Conservation (phyloP, 768 basidiomycete genomes). For the Vararia minispora region DNA sequence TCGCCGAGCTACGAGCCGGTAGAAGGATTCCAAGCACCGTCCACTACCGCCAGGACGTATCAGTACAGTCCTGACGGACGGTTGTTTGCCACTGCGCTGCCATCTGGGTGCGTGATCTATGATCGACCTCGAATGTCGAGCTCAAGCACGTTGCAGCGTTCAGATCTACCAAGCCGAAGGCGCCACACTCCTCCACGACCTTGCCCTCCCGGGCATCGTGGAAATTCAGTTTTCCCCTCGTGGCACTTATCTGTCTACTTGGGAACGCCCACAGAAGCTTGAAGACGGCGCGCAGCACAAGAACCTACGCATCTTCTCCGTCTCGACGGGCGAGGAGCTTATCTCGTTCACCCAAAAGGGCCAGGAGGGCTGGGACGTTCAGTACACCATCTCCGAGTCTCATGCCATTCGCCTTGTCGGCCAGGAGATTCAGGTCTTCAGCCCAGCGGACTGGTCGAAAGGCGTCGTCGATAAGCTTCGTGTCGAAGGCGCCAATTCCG, state of each 20-base stretch:
- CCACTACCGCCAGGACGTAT: constrained; percentile 62
- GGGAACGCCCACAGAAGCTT: constrained; percentile 89
- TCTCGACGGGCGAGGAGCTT: constrained; percentile 77
- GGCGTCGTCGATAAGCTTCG: constrained; percentile 74
- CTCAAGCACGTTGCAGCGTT: constrained; percentile 39
- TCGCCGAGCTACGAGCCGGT: constrained; percentile 64
- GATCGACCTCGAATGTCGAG: constrained; percentile 8
- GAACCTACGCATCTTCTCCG: constrained; percentile 87
- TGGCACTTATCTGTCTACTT: constrained; percentile 88
- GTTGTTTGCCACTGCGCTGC: constrained; percentile 76
- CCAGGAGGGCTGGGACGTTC: constrained; percentile 85
- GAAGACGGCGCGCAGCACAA: constrained; percentile 89
- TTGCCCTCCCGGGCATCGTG: constrained; percentile 61
- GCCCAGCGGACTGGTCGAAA: constrained; percentile 69
- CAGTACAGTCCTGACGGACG: constrained; percentile 82
- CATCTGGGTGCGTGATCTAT: constrained; percentile 46
- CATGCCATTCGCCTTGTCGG: constrained; percentile 75
- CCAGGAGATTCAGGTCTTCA: constrained; percentile 75
- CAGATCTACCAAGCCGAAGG: constrained; percentile 68
- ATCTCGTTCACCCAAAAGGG: constrained; percentile 82
- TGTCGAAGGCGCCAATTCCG: constrained; percentile 71
- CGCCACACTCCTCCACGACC: constrained; percentile 63
- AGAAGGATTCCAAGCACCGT: constrained; percentile 53
- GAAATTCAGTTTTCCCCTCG: constrained; percentile 90
- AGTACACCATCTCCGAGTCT: constrained; percentile 84